Evolutionary conservation across 1,139 yeast species (phyloP), one percentile per base, ranked within the genome.

Genomic region (Trichomonascaceae sp.): DNA sequence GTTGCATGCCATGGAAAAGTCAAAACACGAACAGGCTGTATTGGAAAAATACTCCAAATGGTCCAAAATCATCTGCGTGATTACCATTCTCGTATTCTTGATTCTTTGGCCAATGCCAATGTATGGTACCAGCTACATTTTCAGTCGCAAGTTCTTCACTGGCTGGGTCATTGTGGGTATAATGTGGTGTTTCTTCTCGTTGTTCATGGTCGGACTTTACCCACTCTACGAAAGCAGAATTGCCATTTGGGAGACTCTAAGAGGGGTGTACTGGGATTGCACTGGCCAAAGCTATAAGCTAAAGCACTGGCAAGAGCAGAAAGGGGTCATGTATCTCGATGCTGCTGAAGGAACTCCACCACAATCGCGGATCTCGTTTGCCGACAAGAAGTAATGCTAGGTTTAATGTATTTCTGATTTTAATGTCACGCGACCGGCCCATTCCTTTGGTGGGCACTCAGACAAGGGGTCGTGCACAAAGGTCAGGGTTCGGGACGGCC

Each of bases 201-300:
- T 56, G 6, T 61, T 67, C 44, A 60, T 53, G 3, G 59, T 64
- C 29, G 67, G 67, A 1, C 18, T 64, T 11, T 61, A 48, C 35
- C 69, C 69, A 3, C 40, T 64, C 15, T 55, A 46, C 39, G 63
- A 59, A 36, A 65, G 67, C 16, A 27, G 85, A 43, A 56, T 62
- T 15, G 82, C 76, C 2, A 69, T 84, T 32, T 66, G 51, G 48
- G 65, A 71, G 23, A 72, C 87, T 1, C 48, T 66, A 16, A 70
- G 92, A 49, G 93, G 93, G 32, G 67, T 81, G 26, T 81, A 76
- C 56, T 81, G 93, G 93, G 94, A 82, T 52, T 45, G 69, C 32
- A 64, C 79, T 20, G 93, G 93, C 15, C 89, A 80, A 57, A 58
- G 76, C 2, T 55, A 70, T 54, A 81, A 80, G 56, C 62, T 81